These are phyloP conservation scores for Leucocoprinus sp. DNA, from an alignment of 768 basidiomycete species.

Conservation along the genomic window DNA sequence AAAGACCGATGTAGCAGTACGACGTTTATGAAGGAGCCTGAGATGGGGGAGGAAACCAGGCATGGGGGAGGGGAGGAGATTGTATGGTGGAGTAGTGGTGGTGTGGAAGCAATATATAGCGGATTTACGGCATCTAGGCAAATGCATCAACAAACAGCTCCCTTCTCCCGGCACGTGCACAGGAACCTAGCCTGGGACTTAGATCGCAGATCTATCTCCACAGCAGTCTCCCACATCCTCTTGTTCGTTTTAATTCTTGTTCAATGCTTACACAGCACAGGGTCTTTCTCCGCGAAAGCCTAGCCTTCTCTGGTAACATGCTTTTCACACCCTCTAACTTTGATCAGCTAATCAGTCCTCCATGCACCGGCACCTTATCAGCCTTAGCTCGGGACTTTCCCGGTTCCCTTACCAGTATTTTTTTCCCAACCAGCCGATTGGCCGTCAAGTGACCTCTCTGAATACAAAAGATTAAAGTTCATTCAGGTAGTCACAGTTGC, in stretches of 20 bases:
- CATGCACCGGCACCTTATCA: slow-evolving; percentile 9
- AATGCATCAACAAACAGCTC: slow-evolving; percentile 43
- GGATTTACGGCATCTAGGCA: slow-evolving; percentile 36
- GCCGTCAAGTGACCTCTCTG: not conserved
- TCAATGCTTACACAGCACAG: not conserved
- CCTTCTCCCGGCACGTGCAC: slow-evolving; percentile 37
- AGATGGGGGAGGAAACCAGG: slow-evolving; percentile 27
- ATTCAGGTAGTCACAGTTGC: slow-evolving; percentile 2
- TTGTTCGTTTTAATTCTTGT: slow-evolving; percentile 17
- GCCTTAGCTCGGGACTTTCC: slow-evolving; percentile 11
- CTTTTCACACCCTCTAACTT: slow-evolving; percentile 24
- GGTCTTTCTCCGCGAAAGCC: slow-evolving; percentile 12
- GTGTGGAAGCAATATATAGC: slow-evolving; percentile 43
- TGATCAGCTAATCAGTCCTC: slow-evolving; percentile 24
- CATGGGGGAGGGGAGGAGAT: slow-evolving; percentile 17
- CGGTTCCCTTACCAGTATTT: not conserved
- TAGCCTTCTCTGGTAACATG: slow-evolving; percentile 22
- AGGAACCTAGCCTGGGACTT: slow-evolving; percentile 29
- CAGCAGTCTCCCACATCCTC: not conserved
- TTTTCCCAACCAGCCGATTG: not conserved
- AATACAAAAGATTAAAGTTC: not conserved
- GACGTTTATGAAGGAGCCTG: slow-evolving; percentile 29
- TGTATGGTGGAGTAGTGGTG: slow-evolving; percentile 39
- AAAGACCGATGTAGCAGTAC: slow-evolving; percentile 67
- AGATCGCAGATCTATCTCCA: slow-evolving; percentile 34